Percentiles rank a stretch among this genome's conserved stretches.
These are phyloP conservation scores for Mycena indigotica DNA, from an alignment of 768 basidiomycete species.

Conservation along the genomic window DNA sequence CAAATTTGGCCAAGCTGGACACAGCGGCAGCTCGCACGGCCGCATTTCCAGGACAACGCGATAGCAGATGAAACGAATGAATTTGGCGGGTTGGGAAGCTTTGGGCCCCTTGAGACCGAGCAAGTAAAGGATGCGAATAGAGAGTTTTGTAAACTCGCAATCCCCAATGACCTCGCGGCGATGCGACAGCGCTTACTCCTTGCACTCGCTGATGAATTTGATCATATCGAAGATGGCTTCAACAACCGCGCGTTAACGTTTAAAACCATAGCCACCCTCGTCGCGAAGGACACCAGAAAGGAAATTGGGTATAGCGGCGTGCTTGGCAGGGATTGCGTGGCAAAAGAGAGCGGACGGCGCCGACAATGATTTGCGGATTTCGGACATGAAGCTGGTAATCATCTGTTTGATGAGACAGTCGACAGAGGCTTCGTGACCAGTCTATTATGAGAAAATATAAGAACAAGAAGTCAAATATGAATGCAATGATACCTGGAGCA, in stretches of 20 bases:
- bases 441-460: constrained; percentile 48
- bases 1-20: constrained; percentile 93
- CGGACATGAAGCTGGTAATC: constrained; percentile 94
- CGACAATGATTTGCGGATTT: constrained; percentile 99
- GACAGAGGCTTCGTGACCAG: constrained; percentile 97
- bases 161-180: constrained; percentile 99
- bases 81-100: constrained; percentile 95
- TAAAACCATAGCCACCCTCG: constrained; percentile 99
- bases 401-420: constrained; percentile 98
- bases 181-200: constrained; percentile 96
- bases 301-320: constrained; percentile 96
- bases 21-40: constrained; percentile 99
- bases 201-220: constrained; percentile 93
- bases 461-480: background rate
- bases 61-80: constrained; percentile 99
- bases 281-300: constrained; percentile 94
- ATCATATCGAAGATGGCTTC: constrained; percentile 99
- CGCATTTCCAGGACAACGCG: constrained; percentile 98
- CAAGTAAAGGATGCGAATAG: constrained; percentile 92
- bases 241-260: constrained; percentile 82
- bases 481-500: constrained; percentile 73
- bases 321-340: constrained; percentile 97
- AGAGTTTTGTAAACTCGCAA: constrained; percentile 98
- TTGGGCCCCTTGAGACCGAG: constrained; percentile 96
- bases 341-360: constrained; percentile 97